A percentile compares a stretch with the other conserved stretches of the same genome.
These are phyloP conservation scores for Leccinellum luteum DNA, from an alignment of 768 basidiomycete genomes.

Conservation along the genomic window DNA sequence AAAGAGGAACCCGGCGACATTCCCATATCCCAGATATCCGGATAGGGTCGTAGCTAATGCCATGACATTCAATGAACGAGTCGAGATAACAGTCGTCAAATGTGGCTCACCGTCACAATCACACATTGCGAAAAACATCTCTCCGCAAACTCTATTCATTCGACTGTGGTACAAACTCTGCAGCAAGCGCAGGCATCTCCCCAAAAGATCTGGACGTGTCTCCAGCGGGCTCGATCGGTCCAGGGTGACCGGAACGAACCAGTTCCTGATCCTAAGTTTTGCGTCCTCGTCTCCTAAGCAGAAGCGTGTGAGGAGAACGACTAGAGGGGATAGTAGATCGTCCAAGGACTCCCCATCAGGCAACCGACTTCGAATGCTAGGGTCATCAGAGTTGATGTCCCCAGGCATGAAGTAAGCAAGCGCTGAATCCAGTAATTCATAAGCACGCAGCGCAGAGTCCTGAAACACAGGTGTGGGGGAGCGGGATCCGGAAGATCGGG, in stretches of 20 bases:
- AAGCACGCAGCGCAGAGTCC: conserved; percentile 62
- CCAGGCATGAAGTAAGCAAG: conserved; percentile 66
- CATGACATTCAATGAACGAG: not conserved
- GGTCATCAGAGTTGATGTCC: conserved; percentile 59
- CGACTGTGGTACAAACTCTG: conserved; percentile 68
- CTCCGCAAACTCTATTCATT: conserved; percentile 76
- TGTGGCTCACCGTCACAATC: conserved; percentile 61
- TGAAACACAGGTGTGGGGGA: conserved; percentile 26
- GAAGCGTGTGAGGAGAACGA: conserved; percentile 70
- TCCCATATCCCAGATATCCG: conserved; percentile 89
- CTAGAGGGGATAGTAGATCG: conserved; percentile 73
- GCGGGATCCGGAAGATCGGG: conserved; percentile 47
- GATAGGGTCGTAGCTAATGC: conserved; percentile 62
- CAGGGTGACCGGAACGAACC: conserved; percentile 72
- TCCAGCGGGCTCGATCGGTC: conserved; percentile 82
- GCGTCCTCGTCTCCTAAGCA: conserved; percentile 61
- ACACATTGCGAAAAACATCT: conserved; percentile 82
- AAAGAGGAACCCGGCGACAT: conserved; percentile 92
- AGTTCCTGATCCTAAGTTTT: conserved; percentile 55
- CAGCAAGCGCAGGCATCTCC: conserved; percentile 76
- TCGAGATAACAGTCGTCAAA: not conserved
- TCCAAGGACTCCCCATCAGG: conserved; percentile 59
- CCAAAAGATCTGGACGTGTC: conserved; percentile 67
- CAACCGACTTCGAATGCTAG: conserved; percentile 47
- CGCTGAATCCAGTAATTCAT: conserved; percentile 62